These are phyloP conservation scores for Brassica balearica DNA, from an alignment of 441 rosid genomes.

Conservation along the genomic window DNA sequence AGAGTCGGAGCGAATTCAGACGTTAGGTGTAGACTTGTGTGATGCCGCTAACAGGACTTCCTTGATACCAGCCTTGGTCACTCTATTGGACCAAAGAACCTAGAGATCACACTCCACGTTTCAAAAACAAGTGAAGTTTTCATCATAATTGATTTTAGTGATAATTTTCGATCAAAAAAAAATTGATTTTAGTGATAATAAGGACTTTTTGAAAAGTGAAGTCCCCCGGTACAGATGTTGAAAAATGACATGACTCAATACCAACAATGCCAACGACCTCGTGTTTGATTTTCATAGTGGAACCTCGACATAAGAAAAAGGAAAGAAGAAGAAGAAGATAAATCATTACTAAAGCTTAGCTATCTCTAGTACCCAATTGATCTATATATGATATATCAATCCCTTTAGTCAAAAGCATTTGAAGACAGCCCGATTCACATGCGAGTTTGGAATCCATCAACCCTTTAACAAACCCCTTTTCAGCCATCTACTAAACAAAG, in stretches of 20 bases:
- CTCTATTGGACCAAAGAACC: too few species aligned
- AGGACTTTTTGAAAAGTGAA: slow-evolving; percentile 26
- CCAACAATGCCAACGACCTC: slow-evolving; percentile 45
- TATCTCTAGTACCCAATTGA: slow-evolving; percentile 24
- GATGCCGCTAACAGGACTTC: too few species aligned
- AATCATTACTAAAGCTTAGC: slow-evolving; percentile 35
- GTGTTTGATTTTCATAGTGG: slow-evolving; percentile 29
- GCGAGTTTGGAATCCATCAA: slow-evolving; percentile 33
- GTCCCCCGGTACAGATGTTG: slow-evolving; percentile 27
- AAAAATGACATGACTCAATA: slow-evolving; percentile 41
- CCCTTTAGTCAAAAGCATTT: slow-evolving; percentile 38
- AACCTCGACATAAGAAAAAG: slow-evolving; percentile 20
- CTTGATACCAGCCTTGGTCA: too few species aligned
- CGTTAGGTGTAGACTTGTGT: too few species aligned
- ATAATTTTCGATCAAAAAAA: too few species aligned
- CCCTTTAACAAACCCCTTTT: slow-evolving; percentile 25
- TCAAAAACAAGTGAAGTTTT: too few species aligned
- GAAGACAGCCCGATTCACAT: slow-evolving; percentile 40
- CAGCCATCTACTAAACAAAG: slow-evolving; percentile 25
- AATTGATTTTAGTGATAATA: not conserved
- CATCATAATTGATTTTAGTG: too few species aligned
- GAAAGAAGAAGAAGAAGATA: not conserved
- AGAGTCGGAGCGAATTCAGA: too few species aligned
- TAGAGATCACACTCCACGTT: too few species aligned
- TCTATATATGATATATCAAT: slow-evolving; percentile 7